Percentiles rank a stretch among this genome's conserved stretches.
Conservation (phyloP, 352 stramenopile species). For the Phytophthora litchii region DNA sequence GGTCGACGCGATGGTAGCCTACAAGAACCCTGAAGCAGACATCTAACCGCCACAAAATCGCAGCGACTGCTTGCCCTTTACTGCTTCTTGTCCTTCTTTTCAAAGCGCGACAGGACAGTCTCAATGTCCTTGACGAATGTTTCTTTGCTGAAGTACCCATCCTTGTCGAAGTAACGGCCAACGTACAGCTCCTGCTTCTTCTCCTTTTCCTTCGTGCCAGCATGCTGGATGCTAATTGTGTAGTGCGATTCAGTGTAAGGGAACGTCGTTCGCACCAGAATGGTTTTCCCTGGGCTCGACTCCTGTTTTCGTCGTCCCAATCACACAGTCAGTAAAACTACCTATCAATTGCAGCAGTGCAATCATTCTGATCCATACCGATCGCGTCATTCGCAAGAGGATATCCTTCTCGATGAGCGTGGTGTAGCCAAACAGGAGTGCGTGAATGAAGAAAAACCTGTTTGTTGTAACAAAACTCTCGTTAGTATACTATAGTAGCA, state of each 20-base stretch:
- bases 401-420: constrained; percentile 83
- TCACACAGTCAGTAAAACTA: constrained; percentile 5
- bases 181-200: constrained; percentile 79
- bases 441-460: constrained; percentile 87
- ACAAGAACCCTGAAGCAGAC: constrained; percentile 92
- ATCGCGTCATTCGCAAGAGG: constrained; percentile 69
- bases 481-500: constrained; percentile 1
- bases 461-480: not conserved
- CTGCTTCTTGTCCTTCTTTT: constrained; percentile 81
- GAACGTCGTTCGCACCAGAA: constrained; percentile 75
- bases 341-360: not conserved
- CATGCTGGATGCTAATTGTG: constrained; percentile 59
- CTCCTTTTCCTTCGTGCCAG: constrained; percentile 42
- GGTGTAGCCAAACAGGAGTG: constrained; percentile 70
- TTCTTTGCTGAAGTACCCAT: constrained; percentile 86
- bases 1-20: constrained; percentile 98
- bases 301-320: constrained; percentile 28
- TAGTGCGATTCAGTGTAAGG: constrained; percentile 81
- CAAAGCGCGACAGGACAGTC: constrained; percentile 61
- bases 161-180: constrained; percentile 86
- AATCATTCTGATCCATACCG: constrained; percentile 36
- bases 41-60: constrained; percentile 47
- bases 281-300: constrained; percentile 29
- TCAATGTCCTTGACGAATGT: constrained; percentile 75
- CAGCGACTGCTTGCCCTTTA: constrained; percentile 30